phyloP scores from a whole-genome alignment of 352 stramenopile species.

The Discostella stelligera region DNA sequence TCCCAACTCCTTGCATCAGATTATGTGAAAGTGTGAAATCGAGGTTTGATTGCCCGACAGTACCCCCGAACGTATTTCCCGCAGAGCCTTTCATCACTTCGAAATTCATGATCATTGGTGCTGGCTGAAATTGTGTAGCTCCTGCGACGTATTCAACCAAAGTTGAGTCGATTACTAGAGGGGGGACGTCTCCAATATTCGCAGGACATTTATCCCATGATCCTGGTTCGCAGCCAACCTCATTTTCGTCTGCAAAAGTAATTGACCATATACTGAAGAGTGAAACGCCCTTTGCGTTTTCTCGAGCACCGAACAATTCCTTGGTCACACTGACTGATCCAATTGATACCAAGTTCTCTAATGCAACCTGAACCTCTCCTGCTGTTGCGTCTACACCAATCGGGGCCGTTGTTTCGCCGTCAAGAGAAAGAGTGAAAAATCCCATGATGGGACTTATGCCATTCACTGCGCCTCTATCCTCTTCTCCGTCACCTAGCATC shows the following conservation, averaged over 20 bases:
- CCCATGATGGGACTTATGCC: constrained; percentile 73
- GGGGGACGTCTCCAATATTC: constrained; percentile 84
- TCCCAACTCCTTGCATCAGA: constrained; percentile 46
- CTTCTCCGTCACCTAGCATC: constrained; percentile 50
- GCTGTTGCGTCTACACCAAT: constrained; percentile 88
- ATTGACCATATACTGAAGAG: constrained; percentile 65
- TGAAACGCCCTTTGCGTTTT: constrained; percentile 33
- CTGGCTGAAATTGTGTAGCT: constrained; percentile 41
- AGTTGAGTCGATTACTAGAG: constrained; percentile 65
- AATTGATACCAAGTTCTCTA: constrained; percentile 87
- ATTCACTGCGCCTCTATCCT: constrained; percentile 51
- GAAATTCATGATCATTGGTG: constrained; percentile 62
- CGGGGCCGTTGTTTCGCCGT: constrained; percentile 78
- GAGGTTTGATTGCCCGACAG: constrained; percentile 52
- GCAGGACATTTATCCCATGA: constrained; percentile 61
- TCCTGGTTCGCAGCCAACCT: constrained; percentile 45
- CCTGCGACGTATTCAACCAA: constrained; percentile 41
- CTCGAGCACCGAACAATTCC: constrained; percentile 55
- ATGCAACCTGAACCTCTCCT: constrained; percentile 84
- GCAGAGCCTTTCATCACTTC: constrained; percentile 69
- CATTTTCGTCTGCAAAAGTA: constrained; percentile 64
- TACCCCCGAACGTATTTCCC: constrained; percentile 69
- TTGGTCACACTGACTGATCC: constrained; percentile 88
- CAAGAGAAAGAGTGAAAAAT: constrained; percentile 86
- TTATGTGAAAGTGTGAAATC: constrained; percentile 61